Percentiles rank a stretch among this genome's conserved stretches.
Evolutionary conservation across 106 monocot species (phyloP).

Genomic region (Dendrobium nobile): DNA sequence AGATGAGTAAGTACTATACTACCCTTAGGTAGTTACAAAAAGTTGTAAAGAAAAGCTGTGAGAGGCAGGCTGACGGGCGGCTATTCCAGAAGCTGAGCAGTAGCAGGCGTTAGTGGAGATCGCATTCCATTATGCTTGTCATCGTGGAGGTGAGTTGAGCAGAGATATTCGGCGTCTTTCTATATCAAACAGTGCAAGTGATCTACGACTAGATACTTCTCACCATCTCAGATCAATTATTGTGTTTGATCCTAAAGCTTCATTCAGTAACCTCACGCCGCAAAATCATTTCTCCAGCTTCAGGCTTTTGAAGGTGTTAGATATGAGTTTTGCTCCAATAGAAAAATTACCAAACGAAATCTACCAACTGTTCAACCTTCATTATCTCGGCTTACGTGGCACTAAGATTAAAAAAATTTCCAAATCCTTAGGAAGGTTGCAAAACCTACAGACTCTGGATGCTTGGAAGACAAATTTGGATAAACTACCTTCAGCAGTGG

Average conservation of each 20-base stretch:
- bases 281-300: neutral
- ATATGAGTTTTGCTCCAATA: neutral
- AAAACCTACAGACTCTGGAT: neutral
- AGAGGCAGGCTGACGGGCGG: too few relatives aligned
- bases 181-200: neutral
- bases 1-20: too few relatives aligned
- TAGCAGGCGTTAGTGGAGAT: too few relatives aligned
- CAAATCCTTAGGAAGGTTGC: neutral
- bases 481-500: neutral
- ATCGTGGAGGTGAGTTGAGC: neutral
- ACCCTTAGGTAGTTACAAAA: too few relatives aligned
- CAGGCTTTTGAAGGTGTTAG: neutral
- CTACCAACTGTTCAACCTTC: neutral
- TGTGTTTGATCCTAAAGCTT: neutral
- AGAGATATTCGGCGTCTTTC: neutral
- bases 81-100: too few relatives aligned
- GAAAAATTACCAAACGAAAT: neutral
- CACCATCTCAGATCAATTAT: neutral
- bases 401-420: too few relatives aligned
- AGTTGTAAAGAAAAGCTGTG: too few relatives aligned
- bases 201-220: neutral
- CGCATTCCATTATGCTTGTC: too few relatives aligned
- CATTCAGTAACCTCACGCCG: neutral
- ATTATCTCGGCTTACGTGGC: too few relatives aligned
- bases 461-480: neutral